Evolutionary conservation across 1,284 basidiomycete genomes (phyloP).

Genomic region (Ganoderma lucidum): DNA sequence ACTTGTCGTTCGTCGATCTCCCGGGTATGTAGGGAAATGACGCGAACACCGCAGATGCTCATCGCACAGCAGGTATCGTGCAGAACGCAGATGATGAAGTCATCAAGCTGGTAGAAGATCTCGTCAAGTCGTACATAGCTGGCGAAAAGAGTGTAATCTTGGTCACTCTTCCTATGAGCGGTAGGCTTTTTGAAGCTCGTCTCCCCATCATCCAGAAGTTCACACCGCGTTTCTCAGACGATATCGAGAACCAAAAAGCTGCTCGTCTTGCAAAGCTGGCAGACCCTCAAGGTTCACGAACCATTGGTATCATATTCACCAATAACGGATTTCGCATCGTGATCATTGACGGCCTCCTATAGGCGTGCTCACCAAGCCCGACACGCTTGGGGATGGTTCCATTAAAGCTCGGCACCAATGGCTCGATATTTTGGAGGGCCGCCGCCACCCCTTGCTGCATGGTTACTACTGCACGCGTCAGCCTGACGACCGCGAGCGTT

Average conservation of each 20-base stretch:
- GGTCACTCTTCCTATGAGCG: conserved; percentile 67
- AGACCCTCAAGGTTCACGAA: neutral
- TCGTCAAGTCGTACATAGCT: conserved; percentile 55
- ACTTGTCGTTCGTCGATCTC: neutral
- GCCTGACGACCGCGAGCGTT: conserved; percentile 63
- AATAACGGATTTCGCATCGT: neutral
- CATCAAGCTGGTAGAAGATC: conserved; percentile 52
- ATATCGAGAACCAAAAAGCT: neutral
- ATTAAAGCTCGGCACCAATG: conserved; percentile 43
- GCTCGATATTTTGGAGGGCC: conserved; percentile 60
- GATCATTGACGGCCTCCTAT: neutral
- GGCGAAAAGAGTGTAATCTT: conserved; percentile 55
- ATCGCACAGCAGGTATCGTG: neutral
- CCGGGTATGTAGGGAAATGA: neutral
- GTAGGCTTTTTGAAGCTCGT: conserved; percentile 40
- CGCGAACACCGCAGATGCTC: neutral
- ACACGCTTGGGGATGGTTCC: neutral
- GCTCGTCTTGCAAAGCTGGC: neutral
- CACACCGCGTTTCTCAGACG: neutral
- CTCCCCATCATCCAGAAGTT: neutral
- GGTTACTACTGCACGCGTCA: conserved; percentile 75
- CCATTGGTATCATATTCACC: neutral
- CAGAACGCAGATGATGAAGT: neutral
- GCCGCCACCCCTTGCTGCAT: conserved; percentile 50
- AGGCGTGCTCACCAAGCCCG: neutral